phyloP scores from a whole-genome alignment of 2,329 filamentous ascomycete species.

The Seiridium cupressi region DNA sequence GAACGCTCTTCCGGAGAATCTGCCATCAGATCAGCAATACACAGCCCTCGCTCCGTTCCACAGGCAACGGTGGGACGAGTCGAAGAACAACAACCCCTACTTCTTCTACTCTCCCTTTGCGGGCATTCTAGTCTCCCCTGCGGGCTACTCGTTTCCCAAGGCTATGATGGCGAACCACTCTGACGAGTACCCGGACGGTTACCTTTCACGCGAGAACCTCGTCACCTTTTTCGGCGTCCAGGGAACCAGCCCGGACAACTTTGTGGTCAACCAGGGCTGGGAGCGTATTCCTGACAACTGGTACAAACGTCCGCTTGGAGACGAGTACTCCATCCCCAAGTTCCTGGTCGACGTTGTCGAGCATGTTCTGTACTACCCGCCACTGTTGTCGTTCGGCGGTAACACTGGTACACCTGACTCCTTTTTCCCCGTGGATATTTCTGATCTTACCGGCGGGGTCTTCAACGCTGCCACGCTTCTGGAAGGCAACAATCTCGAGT shows the following conservation, averaged over 20 bases:
- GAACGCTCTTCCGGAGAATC: constrained; percentile 4
- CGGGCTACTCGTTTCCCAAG: constrained; percentile 25
- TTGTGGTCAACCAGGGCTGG: constrained; percentile 8
- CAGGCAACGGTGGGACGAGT: constrained; percentile 20
- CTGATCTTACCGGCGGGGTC: constrained; percentile 24
- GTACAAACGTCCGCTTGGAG: neutral
- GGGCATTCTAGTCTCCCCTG: constrained; percentile 21
- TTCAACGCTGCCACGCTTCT: constrained; percentile 19
- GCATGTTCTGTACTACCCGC: constrained; percentile 17
- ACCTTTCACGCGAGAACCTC: neutral
- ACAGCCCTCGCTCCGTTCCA: constrained; percentile 15
- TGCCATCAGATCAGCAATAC: constrained; percentile 14
- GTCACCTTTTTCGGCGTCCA: neutral
- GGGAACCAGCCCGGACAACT: neutral
- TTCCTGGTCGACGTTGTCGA: neutral
- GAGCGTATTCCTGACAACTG: constrained; percentile 37
- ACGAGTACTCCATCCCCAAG: neutral
- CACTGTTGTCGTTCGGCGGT: constrained; percentile 21
- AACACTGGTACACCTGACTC: constrained; percentile 25
- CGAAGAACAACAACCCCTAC: constrained; percentile 27
- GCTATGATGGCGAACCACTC: constrained; percentile 38
- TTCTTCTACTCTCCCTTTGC: constrained; percentile 27
- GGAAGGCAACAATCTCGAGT: constrained; percentile 34
- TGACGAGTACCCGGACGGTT: neutral
- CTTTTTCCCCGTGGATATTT: constrained; percentile 21